Conservation (phyloP, 192 early-diverging fungal species). For the Coemansia sp. region DNA sequence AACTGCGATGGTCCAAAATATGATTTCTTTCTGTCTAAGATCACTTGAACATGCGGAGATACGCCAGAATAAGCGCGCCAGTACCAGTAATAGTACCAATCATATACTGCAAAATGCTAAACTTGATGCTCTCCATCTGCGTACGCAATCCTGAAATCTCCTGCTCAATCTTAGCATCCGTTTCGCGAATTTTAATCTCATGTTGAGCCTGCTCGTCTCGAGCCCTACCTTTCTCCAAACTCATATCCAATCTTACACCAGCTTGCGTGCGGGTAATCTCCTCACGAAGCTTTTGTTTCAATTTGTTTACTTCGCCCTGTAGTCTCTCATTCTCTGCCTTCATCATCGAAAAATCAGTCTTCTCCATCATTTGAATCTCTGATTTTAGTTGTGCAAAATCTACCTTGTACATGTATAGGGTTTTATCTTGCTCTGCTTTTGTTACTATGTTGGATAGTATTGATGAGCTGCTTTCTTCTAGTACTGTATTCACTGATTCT, state of each 20-base stretch:
- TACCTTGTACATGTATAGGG: slow-evolving; percentile 82
- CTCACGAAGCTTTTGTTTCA: slow-evolving; percentile 79
- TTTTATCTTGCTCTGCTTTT: slow-evolving; percentile 80
- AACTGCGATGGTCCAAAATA: neutral
- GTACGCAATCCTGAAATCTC: slow-evolving; percentile 79
- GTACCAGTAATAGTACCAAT: slow-evolving; percentile 83
- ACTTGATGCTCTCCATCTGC: slow-evolving; percentile 88
- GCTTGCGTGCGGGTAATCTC: slow-evolving; percentile 83
- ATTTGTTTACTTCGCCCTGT: slow-evolving; percentile 77
- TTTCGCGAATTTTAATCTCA: slow-evolving; percentile 82
- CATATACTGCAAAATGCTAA: slow-evolving; percentile 77
- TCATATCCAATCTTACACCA: slow-evolving; percentile 80
- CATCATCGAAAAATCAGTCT: slow-evolving; percentile 83
- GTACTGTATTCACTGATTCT: slow-evolving; percentile 66
- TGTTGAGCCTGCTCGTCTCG: slow-evolving; percentile 81
- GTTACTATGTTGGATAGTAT: slow-evolving; percentile 64
- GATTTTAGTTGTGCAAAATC: slow-evolving; percentile 86
- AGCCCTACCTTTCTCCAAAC: slow-evolving; percentile 84
- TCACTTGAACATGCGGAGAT: slow-evolving; percentile 55
- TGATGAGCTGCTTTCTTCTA: slow-evolving; percentile 53
- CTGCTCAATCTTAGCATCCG: slow-evolving; percentile 83
- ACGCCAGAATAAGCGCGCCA: slow-evolving; percentile 70
- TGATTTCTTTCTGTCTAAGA: too few relatives aligned
- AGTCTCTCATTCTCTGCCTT: slow-evolving; percentile 79
- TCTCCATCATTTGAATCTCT: slow-evolving; percentile 85